phyloP scores from a whole-genome alignment of 2,329 filamentous ascomycete species.

The Aspergillus luchuensis region DNA sequence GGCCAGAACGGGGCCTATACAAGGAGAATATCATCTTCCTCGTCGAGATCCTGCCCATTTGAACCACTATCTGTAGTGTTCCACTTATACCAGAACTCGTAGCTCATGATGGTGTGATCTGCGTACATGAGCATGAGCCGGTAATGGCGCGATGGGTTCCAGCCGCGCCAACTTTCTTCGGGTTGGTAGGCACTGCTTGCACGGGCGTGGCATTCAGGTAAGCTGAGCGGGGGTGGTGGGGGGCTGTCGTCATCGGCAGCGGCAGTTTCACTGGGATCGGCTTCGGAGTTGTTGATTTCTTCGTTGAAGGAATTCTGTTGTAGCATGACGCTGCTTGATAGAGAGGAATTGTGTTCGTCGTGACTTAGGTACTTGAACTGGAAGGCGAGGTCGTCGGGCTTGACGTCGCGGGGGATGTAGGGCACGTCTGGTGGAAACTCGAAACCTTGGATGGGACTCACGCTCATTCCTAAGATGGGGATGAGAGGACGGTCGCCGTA shows the following conservation, averaged over 20 bases:
- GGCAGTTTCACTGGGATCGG: background rate
- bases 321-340: background rate
- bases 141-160: slow-evolving; percentile 47
- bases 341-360: background rate
- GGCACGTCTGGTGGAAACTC: slow-evolving; percentile 40
- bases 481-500: slow-evolving; percentile 45
- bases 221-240: slow-evolving; percentile 20
- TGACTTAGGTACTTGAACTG: slow-evolving; percentile 22
- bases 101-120: slow-evolving; percentile 60
- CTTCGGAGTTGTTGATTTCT: background rate
- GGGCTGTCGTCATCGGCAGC: background rate
- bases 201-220: slow-evolving; percentile 39
- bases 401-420: slow-evolving; percentile 31
- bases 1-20: slow-evolving; percentile 9
- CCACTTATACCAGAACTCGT: slow-evolving; percentile 57
- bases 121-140: slow-evolving; percentile 59
- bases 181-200: slow-evolving; percentile 37
- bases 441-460: slow-evolving; percentile 58
- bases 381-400: slow-evolving; percentile 22
- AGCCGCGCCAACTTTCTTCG: slow-evolving; percentile 42
- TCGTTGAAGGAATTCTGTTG: background rate
- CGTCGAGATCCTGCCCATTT: slow-evolving; percentile 8
- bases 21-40: slow-evolving; percentile 20
- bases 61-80: slow-evolving; percentile 17
- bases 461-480: slow-evolving; percentile 58